These are phyloP conservation scores for Neofusicoccum kwambonambiense DNA, from an alignment of 2,329 filamentous ascomycete species.

Conservation along the genomic window DNA sequence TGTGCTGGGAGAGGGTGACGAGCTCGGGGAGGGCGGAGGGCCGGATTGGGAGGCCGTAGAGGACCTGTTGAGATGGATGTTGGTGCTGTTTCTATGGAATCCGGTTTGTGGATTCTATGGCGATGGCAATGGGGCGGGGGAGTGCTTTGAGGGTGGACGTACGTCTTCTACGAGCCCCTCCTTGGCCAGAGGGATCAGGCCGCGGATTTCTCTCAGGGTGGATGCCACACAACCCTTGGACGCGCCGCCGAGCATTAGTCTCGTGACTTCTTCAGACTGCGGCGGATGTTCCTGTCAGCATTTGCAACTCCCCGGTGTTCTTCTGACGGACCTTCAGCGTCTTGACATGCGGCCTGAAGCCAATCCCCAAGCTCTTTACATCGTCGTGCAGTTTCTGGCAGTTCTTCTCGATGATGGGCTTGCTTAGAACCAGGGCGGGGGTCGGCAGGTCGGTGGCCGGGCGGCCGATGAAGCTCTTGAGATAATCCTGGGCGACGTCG, in stretches of 20 bases:
- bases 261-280: constrained; percentile 15
- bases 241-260: constrained; percentile 13
- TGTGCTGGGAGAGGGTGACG: background rate
- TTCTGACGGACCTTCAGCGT: constrained; percentile 6
- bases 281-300: background rate
- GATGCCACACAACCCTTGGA: constrained; percentile 3
- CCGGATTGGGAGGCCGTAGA: constrained; percentile 17
- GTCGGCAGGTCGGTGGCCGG: constrained; percentile 16
- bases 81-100: background rate
- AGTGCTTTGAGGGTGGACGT: background rate
- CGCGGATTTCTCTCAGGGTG: constrained; percentile 13
- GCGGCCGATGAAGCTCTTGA: constrained; percentile 15
- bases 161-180: constrained; percentile 10
- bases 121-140: background rate
- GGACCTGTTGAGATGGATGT: background rate
- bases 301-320: background rate
- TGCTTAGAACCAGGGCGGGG: constrained; percentile 16
- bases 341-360: constrained; percentile 18
- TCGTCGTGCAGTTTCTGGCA: constrained; percentile 13
- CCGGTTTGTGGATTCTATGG: too few species aligned
- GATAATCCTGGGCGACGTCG: constrained; percentile 7
- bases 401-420: constrained; percentile 13
- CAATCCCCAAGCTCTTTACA: constrained; percentile 15
- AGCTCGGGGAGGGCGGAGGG: constrained; percentile 8
- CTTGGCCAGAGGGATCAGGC: constrained; percentile 8